These are phyloP conservation scores for Mortierella sp. DNA, from an alignment of 371 early-diverging fungal species.

Conservation along the genomic window DNA sequence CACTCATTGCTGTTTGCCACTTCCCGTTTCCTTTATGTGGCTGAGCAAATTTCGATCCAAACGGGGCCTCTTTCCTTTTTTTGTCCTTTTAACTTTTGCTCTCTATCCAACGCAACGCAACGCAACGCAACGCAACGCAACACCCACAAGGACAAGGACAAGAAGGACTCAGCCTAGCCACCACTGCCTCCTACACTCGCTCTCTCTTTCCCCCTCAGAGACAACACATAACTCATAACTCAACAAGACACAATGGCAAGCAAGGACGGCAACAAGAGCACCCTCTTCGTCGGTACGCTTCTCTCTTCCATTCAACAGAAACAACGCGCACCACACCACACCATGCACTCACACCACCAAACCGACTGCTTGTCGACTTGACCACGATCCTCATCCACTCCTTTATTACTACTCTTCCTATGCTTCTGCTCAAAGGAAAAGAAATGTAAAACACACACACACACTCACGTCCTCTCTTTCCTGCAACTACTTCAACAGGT, in stretches of 20 bases:
- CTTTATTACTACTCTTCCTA: background rate
- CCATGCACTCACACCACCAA: background rate
- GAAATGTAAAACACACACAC: no score
- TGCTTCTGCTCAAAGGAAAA: no score
- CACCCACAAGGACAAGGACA: background rate
- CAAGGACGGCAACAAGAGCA: slow-evolving; percentile 63
- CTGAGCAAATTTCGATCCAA: no score
- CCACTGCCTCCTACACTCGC: background rate
- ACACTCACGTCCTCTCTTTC: background rate
- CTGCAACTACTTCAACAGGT: slow-evolving; percentile 60
- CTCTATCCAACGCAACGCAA: no score
- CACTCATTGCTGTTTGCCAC: no score
- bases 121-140: no score
- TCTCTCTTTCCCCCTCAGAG: background rate
- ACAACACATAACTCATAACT: background rate
- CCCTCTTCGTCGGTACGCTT: slow-evolving; percentile 66
- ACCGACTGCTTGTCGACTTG: background rate
- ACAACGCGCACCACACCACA: background rate
- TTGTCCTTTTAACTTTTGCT: no score
- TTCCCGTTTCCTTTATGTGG: no score
- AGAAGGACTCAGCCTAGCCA: background rate
- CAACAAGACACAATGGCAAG: slow-evolving; percentile 29
- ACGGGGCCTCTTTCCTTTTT: no score
- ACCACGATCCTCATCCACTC: background rate
- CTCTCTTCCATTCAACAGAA: background rate